Conservation (phyloP, 495 filamentous ascomycete genomes). For the Aspergillus haitiensis region DNA sequence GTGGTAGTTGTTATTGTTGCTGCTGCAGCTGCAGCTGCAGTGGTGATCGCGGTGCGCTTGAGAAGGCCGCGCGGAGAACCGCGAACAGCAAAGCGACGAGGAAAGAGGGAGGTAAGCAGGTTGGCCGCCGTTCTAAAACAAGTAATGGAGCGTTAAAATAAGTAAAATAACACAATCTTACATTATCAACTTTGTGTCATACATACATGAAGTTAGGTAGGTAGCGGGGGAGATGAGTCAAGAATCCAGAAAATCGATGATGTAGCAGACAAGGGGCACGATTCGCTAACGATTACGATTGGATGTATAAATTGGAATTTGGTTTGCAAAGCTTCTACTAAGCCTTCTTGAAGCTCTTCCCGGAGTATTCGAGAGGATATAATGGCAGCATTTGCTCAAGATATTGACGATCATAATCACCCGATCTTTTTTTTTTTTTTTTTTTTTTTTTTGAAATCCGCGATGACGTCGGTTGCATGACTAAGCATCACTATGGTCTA, state of each 20-base stretch:
- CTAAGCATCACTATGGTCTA: slow-evolving; percentile 21
- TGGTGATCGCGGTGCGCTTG: slow-evolving; percentile 27
- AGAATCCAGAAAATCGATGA: too few species aligned
- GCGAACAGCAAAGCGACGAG: slow-evolving; percentile 37
- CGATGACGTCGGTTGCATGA: slow-evolving; percentile 30
- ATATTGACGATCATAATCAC: neutral
- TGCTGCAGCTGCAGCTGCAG: slow-evolving; percentile 3
- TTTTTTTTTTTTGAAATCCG: slow-evolving; percentile 21
- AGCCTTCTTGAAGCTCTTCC: too few species aligned
- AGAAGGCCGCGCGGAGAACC: slow-evolving; percentile 35
- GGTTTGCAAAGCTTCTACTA: too few species aligned
- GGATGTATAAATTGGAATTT: too few species aligned
- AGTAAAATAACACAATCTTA: too few species aligned
- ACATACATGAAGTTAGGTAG: too few species aligned
- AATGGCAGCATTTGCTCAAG: slow-evolving; percentile 1
- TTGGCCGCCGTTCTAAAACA: slow-evolving; percentile 24
- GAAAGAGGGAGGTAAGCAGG: slow-evolving; percentile 27
- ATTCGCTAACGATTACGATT: too few species aligned
- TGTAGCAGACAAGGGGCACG: too few species aligned
- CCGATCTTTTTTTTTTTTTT: slow-evolving; percentile 7
- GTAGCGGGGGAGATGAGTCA: too few species aligned
- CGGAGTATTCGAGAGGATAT: too few species aligned
- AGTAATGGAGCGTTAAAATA: neutral
- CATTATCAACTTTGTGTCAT: too few species aligned
- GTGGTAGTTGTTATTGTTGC: too few species aligned